Conservation (phyloP, 257 asterid genomes). For the Gardenia jasminoides region DNA sequence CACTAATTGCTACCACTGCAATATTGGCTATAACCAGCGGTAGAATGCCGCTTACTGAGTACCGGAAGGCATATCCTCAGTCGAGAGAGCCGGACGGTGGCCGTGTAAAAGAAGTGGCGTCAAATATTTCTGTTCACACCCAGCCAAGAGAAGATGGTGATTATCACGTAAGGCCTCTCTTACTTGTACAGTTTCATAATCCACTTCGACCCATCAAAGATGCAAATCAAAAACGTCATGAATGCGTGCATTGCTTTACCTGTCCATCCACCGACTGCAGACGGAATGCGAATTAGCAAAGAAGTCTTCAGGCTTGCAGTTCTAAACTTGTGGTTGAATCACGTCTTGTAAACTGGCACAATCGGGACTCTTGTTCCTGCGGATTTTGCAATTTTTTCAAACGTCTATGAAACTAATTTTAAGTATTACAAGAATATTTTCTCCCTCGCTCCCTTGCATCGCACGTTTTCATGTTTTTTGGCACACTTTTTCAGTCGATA, state of each 20-base stretch:
- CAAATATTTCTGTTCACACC: background rate
- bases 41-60: background rate
- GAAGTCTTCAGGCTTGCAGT: background rate
- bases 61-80: background rate
- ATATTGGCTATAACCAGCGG: constrained; percentile 14
- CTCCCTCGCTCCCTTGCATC: too few relatives aligned
- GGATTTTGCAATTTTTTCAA: background rate
- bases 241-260: background rate
- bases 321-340: background rate
- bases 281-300: background rate
- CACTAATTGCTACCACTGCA: constrained; percentile 19
- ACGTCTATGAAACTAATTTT: too few relatives aligned
- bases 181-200: background rate
- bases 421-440: too few relatives aligned
- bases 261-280: too few relatives aligned
- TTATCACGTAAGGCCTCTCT: background rate
- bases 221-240: background rate
- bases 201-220: background rate
- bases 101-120: background rate
- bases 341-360: background rate
- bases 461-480: too few relatives aligned
- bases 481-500: too few relatives aligned
- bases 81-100: background rate
- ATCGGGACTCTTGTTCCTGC: background rate
- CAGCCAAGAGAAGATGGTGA: background rate